A percentile compares a stretch with the other conserved stretches of the same genome.
Evolutionary conservation across 2,329 filamentous ascomycete species (phyloP).

Genomic region (Aspergillus fischeri): DNA sequence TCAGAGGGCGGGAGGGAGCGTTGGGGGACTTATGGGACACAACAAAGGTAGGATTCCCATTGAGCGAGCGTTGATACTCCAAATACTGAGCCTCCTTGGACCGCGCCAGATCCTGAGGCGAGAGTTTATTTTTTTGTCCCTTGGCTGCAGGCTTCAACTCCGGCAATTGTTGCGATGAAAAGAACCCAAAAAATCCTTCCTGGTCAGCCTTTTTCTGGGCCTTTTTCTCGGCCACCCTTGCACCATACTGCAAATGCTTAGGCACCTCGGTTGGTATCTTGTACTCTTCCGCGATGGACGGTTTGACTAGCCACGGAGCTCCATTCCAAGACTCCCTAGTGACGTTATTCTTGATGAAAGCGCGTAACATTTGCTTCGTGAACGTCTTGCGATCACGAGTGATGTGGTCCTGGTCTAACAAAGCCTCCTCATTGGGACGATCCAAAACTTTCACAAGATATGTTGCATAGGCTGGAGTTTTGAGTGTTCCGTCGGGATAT

Average conservation of each 20-base stretch:
- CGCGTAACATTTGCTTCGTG: slow-evolving; percentile 87
- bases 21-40: slow-evolving; percentile 23
- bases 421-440: slow-evolving; percentile 64
- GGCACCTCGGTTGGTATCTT: slow-evolving; percentile 86
- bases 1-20: slow-evolving; percentile 28
- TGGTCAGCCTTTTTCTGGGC: slow-evolving; percentile 58
- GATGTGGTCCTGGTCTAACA: slow-evolving; percentile 78
- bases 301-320: slow-evolving; percentile 94
- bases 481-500: slow-evolving; percentile 64
- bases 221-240: slow-evolving; percentile 72
- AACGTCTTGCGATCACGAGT: slow-evolving; percentile 86
- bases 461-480: slow-evolving; percentile 64
- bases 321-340: slow-evolving; percentile 87
- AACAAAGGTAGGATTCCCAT: slow-evolving; percentile 42
- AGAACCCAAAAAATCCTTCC: slow-evolving; percentile 49
- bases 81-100: slow-evolving; percentile 44
- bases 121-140: slow-evolving; percentile 58
- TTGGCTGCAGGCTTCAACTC: slow-evolving; percentile 72
- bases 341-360: slow-evolving; percentile 94
- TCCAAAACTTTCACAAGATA: slow-evolving; percentile 76
- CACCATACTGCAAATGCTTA: slow-evolving; percentile 74
- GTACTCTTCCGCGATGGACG: slow-evolving; percentile 75
- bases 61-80: slow-evolving; percentile 47
- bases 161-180: slow-evolving; percentile 56
- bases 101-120: slow-evolving; percentile 43